Base-by-base conservation (phyloP, 768 basidiomycete genomes). In the Neoboletus subvelutipes region DNA sequence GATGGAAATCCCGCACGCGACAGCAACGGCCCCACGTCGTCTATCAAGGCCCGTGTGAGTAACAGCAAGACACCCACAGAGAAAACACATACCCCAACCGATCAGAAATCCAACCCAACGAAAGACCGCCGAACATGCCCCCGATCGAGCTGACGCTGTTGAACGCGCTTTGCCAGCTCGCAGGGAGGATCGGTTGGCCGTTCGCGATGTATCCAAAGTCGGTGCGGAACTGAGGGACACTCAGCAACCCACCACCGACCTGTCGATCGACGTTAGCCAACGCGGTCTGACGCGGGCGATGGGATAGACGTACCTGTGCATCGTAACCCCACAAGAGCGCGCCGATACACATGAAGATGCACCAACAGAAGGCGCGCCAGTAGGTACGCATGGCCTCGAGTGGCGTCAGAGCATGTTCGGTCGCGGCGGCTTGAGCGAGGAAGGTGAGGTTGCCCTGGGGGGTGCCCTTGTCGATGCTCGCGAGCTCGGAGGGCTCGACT, bases 161-260 rank as follows among this genome's bases (percentile, higher is more conserved):
- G 47, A 69, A 69, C 1, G 68, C 64, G 12, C 66, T 68, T 40
- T 69, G 67, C 68, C 67, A 70, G 20, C 59, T 70, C 1, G 67
- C 67, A 33, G 68, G 43, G 26, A 69, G 59, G 12, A 70, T 37
- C 1, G 57, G 45, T 6, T 54, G 31, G 0, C 50, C 43, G 1
- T 50, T 37, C 7, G 8, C 22, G 3, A 60, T 5, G 34, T 62
- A 64, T 12, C 67, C 68, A 54, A 69, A 69, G 60, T 70, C 68
- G 9, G 11, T 22, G n/a, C 68, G 66, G 45, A 68, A 68, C 47
- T 67, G 50, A 12, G 67, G 60, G 3, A 68, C 50, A 22, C 66
- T 54, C 34, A 68, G 43, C 17, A 69, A 22, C 3, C 64, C 67
- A 4, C 66, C 66, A 1, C 56, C 59, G 11, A 68, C 34, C 66